Percentiles rank a stretch among this genome's conserved stretches.
phyloP scores from a whole-genome alignment of 139 green algal species.

The Chlamydomonas schloesseri region DNA sequence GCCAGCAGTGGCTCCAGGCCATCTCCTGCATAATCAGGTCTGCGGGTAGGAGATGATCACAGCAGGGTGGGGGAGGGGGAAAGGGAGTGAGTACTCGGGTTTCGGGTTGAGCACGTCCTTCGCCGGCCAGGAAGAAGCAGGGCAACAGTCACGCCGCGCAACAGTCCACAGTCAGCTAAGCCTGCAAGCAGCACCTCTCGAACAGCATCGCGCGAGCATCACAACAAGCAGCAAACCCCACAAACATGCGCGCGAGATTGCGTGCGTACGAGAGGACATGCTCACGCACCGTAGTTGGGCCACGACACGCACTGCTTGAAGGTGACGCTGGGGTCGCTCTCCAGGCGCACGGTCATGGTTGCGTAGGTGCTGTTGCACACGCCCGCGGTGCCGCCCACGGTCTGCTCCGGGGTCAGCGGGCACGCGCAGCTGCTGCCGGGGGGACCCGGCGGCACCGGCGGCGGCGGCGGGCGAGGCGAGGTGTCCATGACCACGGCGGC shows the following conservation, averaged over 20 bases:
- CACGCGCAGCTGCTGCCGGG: constrained; percentile 12
- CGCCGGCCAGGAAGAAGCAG: too few relatives aligned
- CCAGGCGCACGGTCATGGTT: background rate
- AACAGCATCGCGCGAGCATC: too few relatives aligned
- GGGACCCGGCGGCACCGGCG: background rate
- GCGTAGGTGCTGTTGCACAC: background rate
- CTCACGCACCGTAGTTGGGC: constrained; percentile 21
- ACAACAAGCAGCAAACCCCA: too few relatives aligned
- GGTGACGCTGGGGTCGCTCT: background rate
- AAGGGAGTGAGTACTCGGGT: too few relatives aligned
- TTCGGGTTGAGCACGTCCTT: too few relatives aligned
- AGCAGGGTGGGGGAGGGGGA: too few relatives aligned
- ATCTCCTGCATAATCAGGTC: constrained; percentile 8
- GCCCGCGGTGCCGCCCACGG: background rate
- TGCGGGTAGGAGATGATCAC: too few relatives aligned
- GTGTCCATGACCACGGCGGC: constrained; percentile 43
- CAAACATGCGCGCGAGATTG: too few relatives aligned
- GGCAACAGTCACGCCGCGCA: too few relatives aligned
- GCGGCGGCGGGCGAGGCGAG: constrained; percentile 8
- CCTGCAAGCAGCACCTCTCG: too few relatives aligned
- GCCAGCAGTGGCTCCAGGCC: background rate
- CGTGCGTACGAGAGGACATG: too few relatives aligned
- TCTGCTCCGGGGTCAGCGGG: background rate
- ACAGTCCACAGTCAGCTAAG: too few relatives aligned
- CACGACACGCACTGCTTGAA: background rate